Conservation (phyloP, 345 rosid genomes). For the Dipteronia dyeriana region DNA sequence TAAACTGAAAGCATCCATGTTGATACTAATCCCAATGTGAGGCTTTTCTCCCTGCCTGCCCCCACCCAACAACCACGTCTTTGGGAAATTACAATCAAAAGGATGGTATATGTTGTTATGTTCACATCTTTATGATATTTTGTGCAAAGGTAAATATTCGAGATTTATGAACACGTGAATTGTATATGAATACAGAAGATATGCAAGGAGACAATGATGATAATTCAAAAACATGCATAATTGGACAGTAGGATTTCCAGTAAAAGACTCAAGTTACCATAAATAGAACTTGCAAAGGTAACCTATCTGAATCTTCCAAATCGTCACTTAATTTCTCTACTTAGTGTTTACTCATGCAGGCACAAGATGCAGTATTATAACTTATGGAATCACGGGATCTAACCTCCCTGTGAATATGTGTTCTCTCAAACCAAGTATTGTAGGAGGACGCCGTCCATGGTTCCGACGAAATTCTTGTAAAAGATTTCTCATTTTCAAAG, state of each 20-base stretch:
- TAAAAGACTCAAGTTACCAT: background rate
- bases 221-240: background rate
- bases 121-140: background rate
- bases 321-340: slow-evolving; percentile 3
- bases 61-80: background rate
- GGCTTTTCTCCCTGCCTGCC: background rate
- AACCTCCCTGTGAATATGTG: slow-evolving; percentile 97
- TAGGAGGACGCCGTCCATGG: slow-evolving; percentile 75
- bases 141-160: background rate
- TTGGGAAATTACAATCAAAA: background rate
- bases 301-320: background rate
- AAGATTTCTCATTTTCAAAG: slow-evolving; percentile 96
- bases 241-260: background rate
- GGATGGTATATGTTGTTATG: background rate
- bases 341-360: slow-evolving; percentile 6
- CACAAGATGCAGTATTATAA: background rate
- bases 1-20: background rate
- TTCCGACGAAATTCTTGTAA: slow-evolving; percentile 80
- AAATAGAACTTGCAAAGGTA: background rate
- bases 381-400: slow-evolving; percentile 15
- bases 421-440: slow-evolving; percentile 91
- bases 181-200: too few relatives aligned
- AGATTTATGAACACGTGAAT: background rate
- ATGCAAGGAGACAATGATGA: background rate
- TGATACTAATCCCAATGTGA: too few relatives aligned